phyloP scores from a whole-genome alignment of 1,139 yeast genomes.

The Magnusiomyces magnusii region DNA sequence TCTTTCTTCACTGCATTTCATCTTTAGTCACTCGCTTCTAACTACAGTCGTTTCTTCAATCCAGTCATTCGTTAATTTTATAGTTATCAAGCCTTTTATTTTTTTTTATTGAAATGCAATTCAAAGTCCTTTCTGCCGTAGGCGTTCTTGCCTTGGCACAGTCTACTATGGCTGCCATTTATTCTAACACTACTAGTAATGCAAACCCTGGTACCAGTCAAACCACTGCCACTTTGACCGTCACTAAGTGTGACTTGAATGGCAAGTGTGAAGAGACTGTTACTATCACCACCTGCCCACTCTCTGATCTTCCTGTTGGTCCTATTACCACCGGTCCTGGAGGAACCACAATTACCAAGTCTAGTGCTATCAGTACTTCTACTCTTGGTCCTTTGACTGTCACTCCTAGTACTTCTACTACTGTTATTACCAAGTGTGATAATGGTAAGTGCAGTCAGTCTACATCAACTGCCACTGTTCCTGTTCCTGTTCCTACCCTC shows the following conservation, averaged over 20 bases:
- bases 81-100: background rate
- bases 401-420: constrained; percentile 6
- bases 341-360: background rate
- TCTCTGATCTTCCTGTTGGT: background rate
- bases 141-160: constrained; percentile 8
- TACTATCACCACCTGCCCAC: constrained; percentile 13
- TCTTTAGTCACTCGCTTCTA: background rate
- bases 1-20: background rate
- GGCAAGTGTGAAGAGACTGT: constrained; percentile 5
- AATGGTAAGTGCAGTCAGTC: constrained; percentile 10
- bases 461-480: background rate
- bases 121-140: constrained; percentile 2
- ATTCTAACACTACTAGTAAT: constrained; percentile 2
- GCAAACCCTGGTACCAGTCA: constrained; percentile 9
- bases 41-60: background rate
- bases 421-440: constrained; percentile 14
- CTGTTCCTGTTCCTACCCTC: background rate
- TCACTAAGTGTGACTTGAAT: constrained; percentile 9
- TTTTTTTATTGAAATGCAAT: constrained; percentile 6
- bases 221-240: constrained; percentile 3
- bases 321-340: background rate
- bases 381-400: background rate
- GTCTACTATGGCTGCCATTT: background rate
- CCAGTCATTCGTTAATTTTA: constrained; percentile 2
- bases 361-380: background rate